Evolutionary conservation across 345 rosid species (phyloP), one percentile per base, ranked within the genome.

Genomic region (Salix exigua): DNA sequence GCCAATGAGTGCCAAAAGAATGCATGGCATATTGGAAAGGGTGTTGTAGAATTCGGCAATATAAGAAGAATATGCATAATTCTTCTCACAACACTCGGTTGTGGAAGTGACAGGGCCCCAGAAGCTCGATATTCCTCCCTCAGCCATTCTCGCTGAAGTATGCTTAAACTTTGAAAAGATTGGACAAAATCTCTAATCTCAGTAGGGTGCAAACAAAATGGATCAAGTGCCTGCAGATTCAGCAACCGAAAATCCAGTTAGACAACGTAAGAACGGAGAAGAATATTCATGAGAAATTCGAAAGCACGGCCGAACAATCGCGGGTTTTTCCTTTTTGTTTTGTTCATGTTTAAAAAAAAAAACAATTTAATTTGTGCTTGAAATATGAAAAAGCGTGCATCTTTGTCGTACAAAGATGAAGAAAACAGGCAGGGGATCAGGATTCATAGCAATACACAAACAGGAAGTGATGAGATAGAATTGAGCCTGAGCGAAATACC

Each of bases 71-170:
- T 89, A 55, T 25, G 71, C 82, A 28, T 88, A 94, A 81, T 94
- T 94, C 73, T 81, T 85, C 89, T 94, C 97, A 83, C 98, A 93
- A 68, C 96, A 88, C 30, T 92, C 98, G 3, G 62, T 68, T 18
- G 88, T 82, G 58, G 97, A 88, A 25, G 97, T 94, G 73, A 92
- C 96, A 2, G 98, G 98, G 71, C 96, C 97, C 97, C 97, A 90
- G 80, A 90, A 90, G 81, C 91, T 92, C 6, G 95, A 83, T 74
- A 88, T 73, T 72, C 86, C 91, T 72, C 86, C 91, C 75, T 85
- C 92, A 1, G 88, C 94, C 98, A 94, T 94, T 85, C 84, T 78
- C 38, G 37, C 13, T n/a, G 1, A 42, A n/a, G 17, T 46, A 58
- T 25, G 14, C 28, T 23, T 58, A 11, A n/a, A 58, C 6, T 58